These are phyloP conservation scores for Poteriospumella lacustris DNA, from an alignment of 108 stramenopile species.

Conservation along the genomic window DNA sequence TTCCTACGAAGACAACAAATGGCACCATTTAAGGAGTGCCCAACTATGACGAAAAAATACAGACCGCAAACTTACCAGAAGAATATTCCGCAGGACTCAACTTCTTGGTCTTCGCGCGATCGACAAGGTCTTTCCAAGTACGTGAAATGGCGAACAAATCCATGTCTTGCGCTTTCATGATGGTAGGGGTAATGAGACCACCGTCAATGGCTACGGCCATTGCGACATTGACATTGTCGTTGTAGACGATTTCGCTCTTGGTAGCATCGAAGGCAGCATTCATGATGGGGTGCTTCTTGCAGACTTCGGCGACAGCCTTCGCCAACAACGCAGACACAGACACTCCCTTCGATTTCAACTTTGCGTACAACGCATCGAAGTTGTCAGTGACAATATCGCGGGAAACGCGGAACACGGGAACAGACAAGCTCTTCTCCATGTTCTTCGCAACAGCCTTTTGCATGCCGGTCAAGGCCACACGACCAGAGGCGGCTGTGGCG, in stretches of 20 bases:
- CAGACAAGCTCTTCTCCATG: slow-evolving; percentile 83
- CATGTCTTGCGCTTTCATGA: slow-evolving; percentile 83
- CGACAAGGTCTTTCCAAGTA: slow-evolving; percentile 75
- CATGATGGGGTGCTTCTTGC: slow-evolving; percentile 88
- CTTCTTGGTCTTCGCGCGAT: slow-evolving; percentile 23
- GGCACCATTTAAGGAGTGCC: neutral
- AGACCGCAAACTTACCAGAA: neutral
- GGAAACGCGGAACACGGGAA: slow-evolving; percentile 86
- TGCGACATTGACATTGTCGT: slow-evolving; percentile 91
- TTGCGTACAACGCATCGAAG: slow-evolving; percentile 82
- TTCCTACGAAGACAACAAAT: slow-evolving; percentile 51
- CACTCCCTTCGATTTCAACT: slow-evolving; percentile 82
- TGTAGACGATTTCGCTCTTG: slow-evolving; percentile 72
- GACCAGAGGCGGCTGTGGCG: neutral
- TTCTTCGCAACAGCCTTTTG: slow-evolving; percentile 92
- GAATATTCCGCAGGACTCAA: neutral
- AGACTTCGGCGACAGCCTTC: slow-evolving; percentile 84
- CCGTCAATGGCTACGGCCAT: slow-evolving; percentile 97
- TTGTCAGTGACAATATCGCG: slow-evolving; percentile 80
- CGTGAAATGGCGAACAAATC: slow-evolving; percentile 74
- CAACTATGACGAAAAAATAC: neutral
- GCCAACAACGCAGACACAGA: slow-evolving; percentile 85
- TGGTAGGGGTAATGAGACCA: slow-evolving; percentile 91
- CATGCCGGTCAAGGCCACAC: slow-evolving; percentile 90
- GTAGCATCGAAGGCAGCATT: slow-evolving; percentile 78